These are phyloP conservation scores for Saccharomycopsis capsularis DNA, from an alignment of 805 yeast species.

Conservation along the genomic window DNA sequence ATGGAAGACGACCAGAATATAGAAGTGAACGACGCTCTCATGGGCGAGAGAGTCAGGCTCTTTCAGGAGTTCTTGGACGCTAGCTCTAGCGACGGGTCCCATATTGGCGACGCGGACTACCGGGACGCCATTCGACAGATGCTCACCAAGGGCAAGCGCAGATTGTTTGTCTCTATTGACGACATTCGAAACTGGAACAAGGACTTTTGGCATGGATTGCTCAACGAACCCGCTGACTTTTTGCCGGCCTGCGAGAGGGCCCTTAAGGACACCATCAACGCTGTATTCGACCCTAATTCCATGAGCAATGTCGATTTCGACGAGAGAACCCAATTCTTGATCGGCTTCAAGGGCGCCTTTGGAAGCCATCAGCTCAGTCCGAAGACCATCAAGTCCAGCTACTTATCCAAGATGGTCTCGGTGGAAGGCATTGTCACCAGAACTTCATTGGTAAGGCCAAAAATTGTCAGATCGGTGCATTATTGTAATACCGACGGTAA, in stretches of 20 bases:
- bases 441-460: constrained; percentile 90
- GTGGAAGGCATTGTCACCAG: constrained; percentile 94
- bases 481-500: constrained; percentile 78
- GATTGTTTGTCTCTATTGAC: constrained; percentile 74
- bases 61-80: constrained; percentile 77
- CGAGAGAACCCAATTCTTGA: constrained; percentile 57
- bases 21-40: constrained; percentile 36
- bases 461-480: constrained; percentile 84
- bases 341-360: constrained; percentile 85
- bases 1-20: constrained; percentile 13
- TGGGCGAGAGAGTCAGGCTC: constrained; percentile 77
- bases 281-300: constrained; percentile 59
- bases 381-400: constrained; percentile 70
- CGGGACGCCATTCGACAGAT: constrained; percentile 64
- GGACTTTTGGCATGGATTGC: constrained; percentile 67
- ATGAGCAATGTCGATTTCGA: constrained; percentile 46
- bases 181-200: constrained; percentile 81
- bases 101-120: constrained; percentile 51
- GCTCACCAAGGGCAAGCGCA: constrained; percentile 56
- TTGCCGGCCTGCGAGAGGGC: constrained; percentile 89
- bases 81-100: constrained; percentile 28
- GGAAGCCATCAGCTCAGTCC: constrained; percentile 86
- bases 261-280: constrained; percentile 66
- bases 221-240: constrained; percentile 72
- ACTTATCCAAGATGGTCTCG: constrained; percentile 74